A percentile compares a stretch with the other conserved stretches of the same genome.
Evolutionary conservation across 2,329 filamentous ascomycete genomes (phyloP).

Genomic region (Epichloe sylvatica): DNA sequence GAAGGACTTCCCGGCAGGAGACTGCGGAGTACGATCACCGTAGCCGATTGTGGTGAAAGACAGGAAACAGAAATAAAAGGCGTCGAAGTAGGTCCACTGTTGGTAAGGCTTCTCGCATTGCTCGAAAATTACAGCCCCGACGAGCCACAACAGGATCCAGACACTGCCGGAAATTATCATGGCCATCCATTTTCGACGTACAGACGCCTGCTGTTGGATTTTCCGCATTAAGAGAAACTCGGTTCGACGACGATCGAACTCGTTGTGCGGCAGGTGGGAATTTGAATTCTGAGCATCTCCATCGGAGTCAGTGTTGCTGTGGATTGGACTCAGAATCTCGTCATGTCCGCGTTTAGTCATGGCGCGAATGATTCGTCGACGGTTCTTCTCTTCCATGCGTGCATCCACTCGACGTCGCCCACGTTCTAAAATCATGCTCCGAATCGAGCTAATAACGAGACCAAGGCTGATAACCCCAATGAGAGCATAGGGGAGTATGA

Average conservation of each 20-base stretch:
- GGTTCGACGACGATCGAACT: conserved; percentile 48
- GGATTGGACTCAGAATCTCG: conserved; percentile 36
- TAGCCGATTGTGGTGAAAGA: conserved; percentile 78
- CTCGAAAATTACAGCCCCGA: conserved; percentile 63
- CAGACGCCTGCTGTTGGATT: conserved; percentile 54
- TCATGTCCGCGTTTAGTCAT: conserved; percentile 33
- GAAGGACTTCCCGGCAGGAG: conserved; percentile 66
- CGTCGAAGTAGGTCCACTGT: conserved; percentile 60
- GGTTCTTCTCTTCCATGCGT: conserved; percentile 46
- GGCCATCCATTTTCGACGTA: conserved; percentile 59
- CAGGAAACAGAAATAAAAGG: conserved; percentile 76
- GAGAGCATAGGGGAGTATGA: conserved; percentile 73
- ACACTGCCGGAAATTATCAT: conserved; percentile 52
- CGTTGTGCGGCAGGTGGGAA: conserved; percentile 17
- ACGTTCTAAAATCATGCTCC: conserved; percentile 47
- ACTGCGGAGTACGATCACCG: conserved; percentile 62
- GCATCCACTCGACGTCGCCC: conserved; percentile 39
- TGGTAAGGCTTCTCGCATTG: conserved; percentile 38
- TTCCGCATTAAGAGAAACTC: conserved; percentile 71
- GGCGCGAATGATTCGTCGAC: conserved; percentile 31
- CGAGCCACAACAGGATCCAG: conserved; percentile 65
- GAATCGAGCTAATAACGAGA: conserved; percentile 69
- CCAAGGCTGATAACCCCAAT: conserved; percentile 73
- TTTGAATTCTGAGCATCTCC: conserved; percentile 2
- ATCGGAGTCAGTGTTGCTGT: conserved; percentile 7